Conservation (phyloP, 148 eudicot genomes). For the Pouteria glomerata region DNA sequence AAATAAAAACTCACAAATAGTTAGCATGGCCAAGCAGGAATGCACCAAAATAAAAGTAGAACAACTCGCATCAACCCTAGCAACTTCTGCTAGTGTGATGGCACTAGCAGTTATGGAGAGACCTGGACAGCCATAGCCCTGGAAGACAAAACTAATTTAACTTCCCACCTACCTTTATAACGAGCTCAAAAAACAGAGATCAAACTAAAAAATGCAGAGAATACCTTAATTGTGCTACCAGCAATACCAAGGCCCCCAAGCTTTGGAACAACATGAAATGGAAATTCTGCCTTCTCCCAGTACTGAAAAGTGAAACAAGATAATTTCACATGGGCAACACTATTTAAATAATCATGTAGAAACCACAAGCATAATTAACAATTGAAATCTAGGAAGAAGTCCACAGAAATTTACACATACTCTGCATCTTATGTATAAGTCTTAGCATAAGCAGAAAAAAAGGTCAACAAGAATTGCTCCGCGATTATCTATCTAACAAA, state of each 20-base stretch:
- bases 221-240: slow-evolving; percentile 92
- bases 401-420: background rate
- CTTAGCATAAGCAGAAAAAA: background rate
- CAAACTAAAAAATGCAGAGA: slow-evolving; percentile 1
- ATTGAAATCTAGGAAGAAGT: background rate
- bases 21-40: slow-evolving; percentile 94
- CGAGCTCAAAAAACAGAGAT: slow-evolving; percentile 1
- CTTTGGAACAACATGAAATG: slow-evolving; percentile 83
- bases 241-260: slow-evolving; percentile 62
- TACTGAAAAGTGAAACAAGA: slow-evolving; percentile 32
- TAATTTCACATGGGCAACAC: background rate
- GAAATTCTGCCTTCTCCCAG: slow-evolving; percentile 98
- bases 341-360: background rate
- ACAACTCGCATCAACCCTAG: slow-evolving; percentile 98
- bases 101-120: slow-evolving; percentile 76
- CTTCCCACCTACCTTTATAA: background rate
- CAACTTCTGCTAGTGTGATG: slow-evolving; percentile 69
- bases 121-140: slow-evolving; percentile 98
- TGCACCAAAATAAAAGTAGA: slow-evolving; percentile 93
- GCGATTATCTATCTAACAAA: background rate
- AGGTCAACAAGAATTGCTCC: background rate
- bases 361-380: background rate
- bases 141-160: slow-evolving; percentile 20
- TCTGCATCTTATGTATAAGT: background rate
- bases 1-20: slow-evolving; percentile 53